phyloP scores from a whole-genome alignment of 108 stramenopile genomes.

The Cylindrotheca fusiformis region DNA sequence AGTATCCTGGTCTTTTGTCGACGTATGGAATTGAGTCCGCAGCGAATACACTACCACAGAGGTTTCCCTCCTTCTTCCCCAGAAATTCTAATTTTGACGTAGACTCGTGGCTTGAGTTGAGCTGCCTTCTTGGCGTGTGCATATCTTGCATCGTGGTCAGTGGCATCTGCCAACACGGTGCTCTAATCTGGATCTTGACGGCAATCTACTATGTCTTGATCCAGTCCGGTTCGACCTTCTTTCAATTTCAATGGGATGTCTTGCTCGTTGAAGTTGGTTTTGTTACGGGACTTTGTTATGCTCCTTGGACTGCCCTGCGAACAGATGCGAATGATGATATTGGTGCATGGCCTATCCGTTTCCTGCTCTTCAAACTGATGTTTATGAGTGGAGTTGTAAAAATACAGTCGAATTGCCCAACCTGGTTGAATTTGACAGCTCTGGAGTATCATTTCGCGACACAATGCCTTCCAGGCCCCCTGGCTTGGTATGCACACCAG shows the following conservation, averaged over 20 bases:
- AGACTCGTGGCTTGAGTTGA: conserved; percentile 31
- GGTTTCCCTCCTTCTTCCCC: too few species aligned
- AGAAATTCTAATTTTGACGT: too few species aligned
- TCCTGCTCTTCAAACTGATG: too few species aligned
- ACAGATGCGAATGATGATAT: too few species aligned
- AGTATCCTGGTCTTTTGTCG: conserved; percentile 50
- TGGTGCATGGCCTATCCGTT: too few species aligned
- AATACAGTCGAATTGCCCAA: too few species aligned
- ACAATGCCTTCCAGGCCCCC: too few species aligned
- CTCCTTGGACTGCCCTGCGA: conserved; percentile 49
- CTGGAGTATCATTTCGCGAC: too few species aligned
- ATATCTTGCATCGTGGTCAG: conserved; percentile 26
- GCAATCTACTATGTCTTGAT: conserved; percentile 36
- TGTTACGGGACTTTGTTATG: conserved; percentile 42
- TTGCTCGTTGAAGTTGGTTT: conserved; percentile 63
- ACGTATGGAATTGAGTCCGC: conserved; percentile 45
- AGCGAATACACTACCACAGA: conserved; percentile 15
- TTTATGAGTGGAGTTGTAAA: too few species aligned
- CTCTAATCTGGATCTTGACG: conserved; percentile 24
- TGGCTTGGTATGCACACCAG: too few species aligned
- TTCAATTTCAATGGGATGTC: conserved; percentile 84
- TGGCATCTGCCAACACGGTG: conserved; percentile 37
- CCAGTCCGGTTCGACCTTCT: conserved; percentile 42
- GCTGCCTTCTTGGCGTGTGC: conserved; percentile 32
- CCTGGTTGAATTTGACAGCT: too few species aligned